These are phyloP conservation scores for Hortiboletus flavorubellus DNA, from an alignment of 768 basidiomycete genomes.

Conservation along the genomic window DNA sequence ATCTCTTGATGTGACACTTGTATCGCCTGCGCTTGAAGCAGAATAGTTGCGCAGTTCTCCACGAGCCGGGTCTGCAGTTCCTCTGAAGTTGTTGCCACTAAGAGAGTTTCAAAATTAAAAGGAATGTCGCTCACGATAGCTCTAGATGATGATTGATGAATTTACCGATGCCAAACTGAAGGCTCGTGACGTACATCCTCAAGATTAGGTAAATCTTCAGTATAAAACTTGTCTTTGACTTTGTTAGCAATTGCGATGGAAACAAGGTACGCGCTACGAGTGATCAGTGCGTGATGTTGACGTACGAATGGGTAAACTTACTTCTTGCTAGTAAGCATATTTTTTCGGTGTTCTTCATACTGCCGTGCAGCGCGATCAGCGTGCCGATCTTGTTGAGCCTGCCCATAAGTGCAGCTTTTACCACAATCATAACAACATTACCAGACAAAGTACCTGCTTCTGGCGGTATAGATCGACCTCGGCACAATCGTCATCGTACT, in stretches of 20 bases:
- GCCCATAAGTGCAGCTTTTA: constrained; percentile 43
- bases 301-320: constrained; percentile 28
- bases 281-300: neutral
- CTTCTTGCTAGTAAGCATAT: constrained; percentile 86
- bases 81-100: constrained; percentile 42
- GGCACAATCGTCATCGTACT: constrained; percentile 80
- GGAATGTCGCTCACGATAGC: constrained; percentile 52
- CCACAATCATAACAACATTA: neutral
- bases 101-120: neutral
- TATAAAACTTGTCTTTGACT: constrained; percentile 67
- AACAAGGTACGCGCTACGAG: constrained; percentile 61
- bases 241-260: constrained; percentile 68
- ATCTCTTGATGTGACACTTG: constrained; percentile 56
- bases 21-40: constrained; percentile 57
- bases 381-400: constrained; percentile 70
- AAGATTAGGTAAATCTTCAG: constrained; percentile 61
- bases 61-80: constrained; percentile 64
- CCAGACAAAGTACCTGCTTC: constrained; percentile 57
- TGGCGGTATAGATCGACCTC: constrained; percentile 73
- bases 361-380: constrained; percentile 72
- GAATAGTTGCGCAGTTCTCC: constrained; percentile 48
- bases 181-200: constrained; percentile 57
- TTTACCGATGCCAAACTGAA: constrained; percentile 6
- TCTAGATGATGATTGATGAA: constrained; percentile 42
- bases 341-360: constrained; percentile 68